Conservation (phyloP, 2,329 filamentous ascomycete species). For the Ophidiomyces ophidiicola region DNA sequence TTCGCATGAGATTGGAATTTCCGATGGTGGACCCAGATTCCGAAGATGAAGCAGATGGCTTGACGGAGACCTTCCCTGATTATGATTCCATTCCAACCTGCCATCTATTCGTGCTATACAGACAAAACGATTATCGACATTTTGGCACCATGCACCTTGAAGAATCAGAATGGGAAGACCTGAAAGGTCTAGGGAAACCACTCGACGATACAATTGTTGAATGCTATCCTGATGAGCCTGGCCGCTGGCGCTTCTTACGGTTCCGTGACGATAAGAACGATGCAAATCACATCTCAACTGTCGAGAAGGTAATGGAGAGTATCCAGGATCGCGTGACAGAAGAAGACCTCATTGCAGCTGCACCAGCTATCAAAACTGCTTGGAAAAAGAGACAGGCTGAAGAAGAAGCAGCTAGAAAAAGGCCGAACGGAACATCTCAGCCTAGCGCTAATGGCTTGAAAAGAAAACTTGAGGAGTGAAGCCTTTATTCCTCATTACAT, state of each 20-base stretch:
- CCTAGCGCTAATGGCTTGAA: slow-evolving; percentile 22
- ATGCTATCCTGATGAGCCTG: slow-evolving; percentile 64
- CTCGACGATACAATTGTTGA: slow-evolving; percentile 84
- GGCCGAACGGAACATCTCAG: slow-evolving; percentile 20
- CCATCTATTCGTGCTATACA: slow-evolving; percentile 58
- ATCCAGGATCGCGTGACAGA: slow-evolving; percentile 77
- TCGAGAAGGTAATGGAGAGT: slow-evolving; percentile 76
- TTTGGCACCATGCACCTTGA: slow-evolving; percentile 60
- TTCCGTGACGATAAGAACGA: slow-evolving; percentile 88
- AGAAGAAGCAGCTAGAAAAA: slow-evolving; percentile 15
- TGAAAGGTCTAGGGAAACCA: slow-evolving; percentile 62
- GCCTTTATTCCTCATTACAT: not conserved
- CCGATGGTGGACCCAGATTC: slow-evolving; percentile 56
- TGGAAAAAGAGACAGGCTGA: slow-evolving; percentile 58
- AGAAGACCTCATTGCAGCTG: slow-evolving; percentile 60
- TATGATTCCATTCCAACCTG: slow-evolving; percentile 69
- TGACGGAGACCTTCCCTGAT: slow-evolving; percentile 54
- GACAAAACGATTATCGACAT: slow-evolving; percentile 50
- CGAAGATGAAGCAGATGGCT: slow-evolving; percentile 54
- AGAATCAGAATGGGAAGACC: slow-evolving; percentile 65
- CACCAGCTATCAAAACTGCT: slow-evolving; percentile 58
- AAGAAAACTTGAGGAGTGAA: slow-evolving; percentile 32
- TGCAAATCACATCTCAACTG: slow-evolving; percentile 76
- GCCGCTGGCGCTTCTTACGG: slow-evolving; percentile 73
- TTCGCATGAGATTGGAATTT: slow-evolving; percentile 67